These are phyloP conservation scores for Bidens hawaiensis DNA, from an alignment of 140 eudicot species.

Conservation along the genomic window DNA sequence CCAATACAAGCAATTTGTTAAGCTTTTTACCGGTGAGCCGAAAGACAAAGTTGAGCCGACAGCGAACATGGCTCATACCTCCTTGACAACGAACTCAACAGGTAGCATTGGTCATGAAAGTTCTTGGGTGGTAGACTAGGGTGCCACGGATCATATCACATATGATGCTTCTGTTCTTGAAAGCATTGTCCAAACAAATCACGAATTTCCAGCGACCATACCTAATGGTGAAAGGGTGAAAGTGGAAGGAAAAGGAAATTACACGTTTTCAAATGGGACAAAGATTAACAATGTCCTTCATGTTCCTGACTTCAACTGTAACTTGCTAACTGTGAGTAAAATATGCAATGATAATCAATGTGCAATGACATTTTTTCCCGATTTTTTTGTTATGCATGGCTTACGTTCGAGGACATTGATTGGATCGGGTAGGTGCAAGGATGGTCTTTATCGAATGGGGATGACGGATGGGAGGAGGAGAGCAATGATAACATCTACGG, in stretches of 20 bases:
- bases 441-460: background rate
- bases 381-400: background rate
- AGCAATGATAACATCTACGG: background rate
- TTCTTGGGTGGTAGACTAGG: background rate
- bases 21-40: background rate
- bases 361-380: background rate
- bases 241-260: background rate
- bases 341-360: background rate
- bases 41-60: no score
- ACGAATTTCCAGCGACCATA: background rate
- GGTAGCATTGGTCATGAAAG: background rate
- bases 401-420: background rate
- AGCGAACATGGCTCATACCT: background rate
- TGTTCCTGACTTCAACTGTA: background rate
- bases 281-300: background rate
- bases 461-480: background rate
- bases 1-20: no score
- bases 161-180: background rate
- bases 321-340: background rate
- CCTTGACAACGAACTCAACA: background rate
- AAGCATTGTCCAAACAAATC: background rate
- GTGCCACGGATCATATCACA: background rate
- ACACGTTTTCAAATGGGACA: background rate
- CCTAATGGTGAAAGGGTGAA: background rate
- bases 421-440: background rate